A percentile compares a stretch with the other conserved stretches of the same genome.
phyloP scores from a whole-genome alignment of 352 stramenopile species.

The Pythium biforme region DNA sequence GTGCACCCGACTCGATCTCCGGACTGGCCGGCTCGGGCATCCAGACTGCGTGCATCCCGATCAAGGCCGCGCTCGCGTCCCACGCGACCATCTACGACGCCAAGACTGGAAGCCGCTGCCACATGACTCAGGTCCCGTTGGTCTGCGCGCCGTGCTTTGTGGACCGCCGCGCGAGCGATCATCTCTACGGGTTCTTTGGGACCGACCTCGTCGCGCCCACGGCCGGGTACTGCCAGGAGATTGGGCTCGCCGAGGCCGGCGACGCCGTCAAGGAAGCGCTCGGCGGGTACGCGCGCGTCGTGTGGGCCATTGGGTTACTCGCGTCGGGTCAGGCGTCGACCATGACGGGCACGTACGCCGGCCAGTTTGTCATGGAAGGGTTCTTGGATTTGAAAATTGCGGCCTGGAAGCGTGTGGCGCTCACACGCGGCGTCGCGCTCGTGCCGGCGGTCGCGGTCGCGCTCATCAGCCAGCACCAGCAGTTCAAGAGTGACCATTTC shows the following conservation, averaged over 20 bases:
- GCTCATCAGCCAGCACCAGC: constrained; percentile 80
- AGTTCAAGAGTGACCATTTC: constrained; percentile 80
- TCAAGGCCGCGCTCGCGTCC: constrained; percentile 46
- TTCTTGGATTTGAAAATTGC: constrained; percentile 92
- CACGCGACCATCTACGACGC: constrained; percentile 63
- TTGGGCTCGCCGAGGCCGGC: constrained; percentile 85
- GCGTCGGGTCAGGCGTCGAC: constrained; percentile 93
- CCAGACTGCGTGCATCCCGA: constrained; percentile 64
- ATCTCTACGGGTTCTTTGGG: constrained; percentile 16
- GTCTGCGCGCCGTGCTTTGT: constrained; percentile 54
- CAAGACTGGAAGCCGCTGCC: constrained; percentile 47
- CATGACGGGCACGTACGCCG: constrained; percentile 96
- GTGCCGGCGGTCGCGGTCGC: constrained; percentile 85
- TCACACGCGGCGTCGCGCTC: constrained; percentile 92
- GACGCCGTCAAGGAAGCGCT: constrained; percentile 80
- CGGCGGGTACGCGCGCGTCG: constrained; percentile 74
- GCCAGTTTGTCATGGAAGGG: constrained; percentile 97
- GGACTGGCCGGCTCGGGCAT: constrained; percentile 48
- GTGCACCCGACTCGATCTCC: constrained; percentile 50
- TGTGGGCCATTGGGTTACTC: constrained; percentile 95
- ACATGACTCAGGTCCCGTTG: constrained; percentile 11
- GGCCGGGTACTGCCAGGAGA: constrained; percentile 79
- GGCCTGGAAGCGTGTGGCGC: constrained; percentile 73
- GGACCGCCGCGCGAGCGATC: constrained; percentile 27
- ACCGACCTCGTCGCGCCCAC: constrained; percentile 19